Evolutionary conservation across 2,329 filamentous ascomycete species (phyloP), one percentile per base, ranked within the genome.

Genomic region (Diaporthe sp.): DNA sequence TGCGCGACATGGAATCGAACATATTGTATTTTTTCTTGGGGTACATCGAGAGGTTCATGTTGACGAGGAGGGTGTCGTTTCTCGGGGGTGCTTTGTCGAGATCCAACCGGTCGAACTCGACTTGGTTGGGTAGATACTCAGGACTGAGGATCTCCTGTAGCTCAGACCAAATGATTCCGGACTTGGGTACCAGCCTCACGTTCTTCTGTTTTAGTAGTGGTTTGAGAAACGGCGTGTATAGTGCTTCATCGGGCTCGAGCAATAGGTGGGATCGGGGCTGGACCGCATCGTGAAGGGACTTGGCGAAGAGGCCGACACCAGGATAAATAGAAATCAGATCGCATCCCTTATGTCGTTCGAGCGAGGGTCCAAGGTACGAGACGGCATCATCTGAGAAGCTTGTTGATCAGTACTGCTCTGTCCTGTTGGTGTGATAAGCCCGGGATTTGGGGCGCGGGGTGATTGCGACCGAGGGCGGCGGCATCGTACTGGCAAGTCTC

Each of bases 291-390:
- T 98, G 92, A 0, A 98, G 86, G 79, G 93, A 94, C 39, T 87
- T 87, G 46, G 96, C 98, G 91, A 94, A 97, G 3, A 98, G 72
- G 12, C 95, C 95, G 1, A 86, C 86, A 19, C 95, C 95, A 0
- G 96, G 96, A 82, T 96, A 95, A 74, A 98, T 86, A 81, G 98
- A 96, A 79, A 99, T 87, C 59, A 98, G 89, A 80, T 98, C 95
- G 84, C 96, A 95, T 72, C 94, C 94, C 68, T 88, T 86, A 82
- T 97, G 93, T 59, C 91, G 89, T 46, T 91, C 85, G 25, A 98
- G 88, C 3, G 91, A 92, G 1, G 90, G 89, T 3, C 89, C 91
- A n/a, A 97, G 85, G 76, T 94, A 94, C 9, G 90, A 82, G 61
- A 98, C 79, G 19, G 94, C 86, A 79, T 96, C 92, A 80, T 95